Evolutionary conservation across 2,329 filamentous ascomycete genomes (phyloP), one percentile per base, ranked within the genome.

Genomic region (Clonostachys chloroleuca): DNA sequence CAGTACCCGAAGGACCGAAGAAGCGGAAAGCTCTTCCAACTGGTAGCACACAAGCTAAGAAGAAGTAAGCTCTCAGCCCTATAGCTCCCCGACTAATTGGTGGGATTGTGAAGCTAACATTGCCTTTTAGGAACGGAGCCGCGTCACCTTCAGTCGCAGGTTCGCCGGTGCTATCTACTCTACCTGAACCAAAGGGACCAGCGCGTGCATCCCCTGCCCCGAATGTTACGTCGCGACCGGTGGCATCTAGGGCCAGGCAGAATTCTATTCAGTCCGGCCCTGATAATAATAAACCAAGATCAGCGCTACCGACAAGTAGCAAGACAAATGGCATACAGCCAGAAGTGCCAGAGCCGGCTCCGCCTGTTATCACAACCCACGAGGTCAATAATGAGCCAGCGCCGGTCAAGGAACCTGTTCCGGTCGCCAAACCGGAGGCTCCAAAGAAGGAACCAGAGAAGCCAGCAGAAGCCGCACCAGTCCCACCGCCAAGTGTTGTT

Each of bases 91-190:
- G 2, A 18, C 33, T 4, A 12, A 14, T 24, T 44, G n/a, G 18
- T 36, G 42, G 13, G n/a, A n/a, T 41, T 8, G 12, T 33, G 35
- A 35, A n/a, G 44, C 47, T 59, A 51, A 59, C 45, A n/a, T 12
- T 50, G 42, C 35, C 45, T 55, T 52, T 46, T 45, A 59, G 57
- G 48, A 69, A 62, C 47, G 69, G 72, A 24, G 77, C 74, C 49
- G 78, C 83, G 57, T 88, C 89, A 2, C 83, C 87, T 16, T 84
- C 84, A 4, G 73, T 86, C 53, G 80, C 83, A n/a, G 86, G 89
- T 2, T 92, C 91, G 2, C 89, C 89, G 16, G 77, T 91, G 42
- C 74, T 88, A 43, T 78, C 81, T 43, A 79, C 77, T n/a, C 80
- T 89, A 49, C 77, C 81, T 24, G 87, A 90, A 55, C 71, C 68